Evolutionary conservation across 352 stramenopile species (phyloP), one percentile per base, ranked within the genome.

Genomic region (Globisporangium sylvaticum): DNA sequence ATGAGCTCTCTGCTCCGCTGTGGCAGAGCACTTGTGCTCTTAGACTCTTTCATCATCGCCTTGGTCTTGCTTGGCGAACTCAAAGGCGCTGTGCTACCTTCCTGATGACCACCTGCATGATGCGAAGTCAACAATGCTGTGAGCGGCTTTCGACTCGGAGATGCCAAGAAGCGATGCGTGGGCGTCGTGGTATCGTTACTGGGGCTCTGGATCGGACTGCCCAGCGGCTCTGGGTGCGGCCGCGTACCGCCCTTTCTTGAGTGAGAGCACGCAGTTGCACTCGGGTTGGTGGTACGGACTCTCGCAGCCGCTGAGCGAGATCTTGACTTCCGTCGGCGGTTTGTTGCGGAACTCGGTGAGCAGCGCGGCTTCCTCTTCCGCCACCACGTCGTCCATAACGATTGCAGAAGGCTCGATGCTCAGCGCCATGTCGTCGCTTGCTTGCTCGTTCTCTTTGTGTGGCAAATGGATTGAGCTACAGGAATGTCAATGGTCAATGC

Each of bases 161-260:
- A 48, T 18, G 25, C 25, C 5, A 63, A 24, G 6, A 62, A 42
- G 15, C 53, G 46, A 54, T 67, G 62, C 1, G 55, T 65, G 29
- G 61, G 53, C 5, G 76, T 57, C 22, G 24, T 54, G 18, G 27
- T 22, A 27, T 8, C 4, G 12, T 31, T 27, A 10, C 31, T 58
- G 24, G 2, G 5, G 20, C 44, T 12, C 25, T 56, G 12, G 15
- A 71, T 58, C 7, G 55, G 53, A 20, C 63, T 63, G 3, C 76
- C 77, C 31, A 84, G 68, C 14, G 73, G 65, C n/a, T 77, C 70
- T 7, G 78, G 60, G 32, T 88, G 67, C 0, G 76, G 71, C 79
- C 7, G 68, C 71, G 65, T 89, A 89, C 12, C 71, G 74, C 1
- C 81, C 77, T 62, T 65, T 71, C 64, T 87, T 89, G n/a, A 82